These are phyloP conservation scores for Sphagnum fallax DNA, from an alignment of 228 moss, liverwort and hornwort genomes.

Conservation along the genomic window DNA sequence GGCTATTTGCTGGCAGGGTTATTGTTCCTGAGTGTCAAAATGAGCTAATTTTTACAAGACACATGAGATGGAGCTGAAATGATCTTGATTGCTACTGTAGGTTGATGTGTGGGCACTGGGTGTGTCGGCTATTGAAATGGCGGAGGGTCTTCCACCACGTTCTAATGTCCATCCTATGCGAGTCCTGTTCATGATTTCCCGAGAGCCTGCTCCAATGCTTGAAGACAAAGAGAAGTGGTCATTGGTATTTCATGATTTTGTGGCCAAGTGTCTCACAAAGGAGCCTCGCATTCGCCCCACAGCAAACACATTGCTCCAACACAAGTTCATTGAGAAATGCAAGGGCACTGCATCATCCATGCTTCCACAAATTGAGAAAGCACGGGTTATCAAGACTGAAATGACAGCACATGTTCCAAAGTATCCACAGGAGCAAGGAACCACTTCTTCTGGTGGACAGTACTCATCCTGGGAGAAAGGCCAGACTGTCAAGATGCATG, in stretches of 20 bases:
- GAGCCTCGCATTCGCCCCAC: constrained; percentile 92
- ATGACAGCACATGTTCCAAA: constrained; percentile 71
- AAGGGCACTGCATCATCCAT: constrained; percentile 91
- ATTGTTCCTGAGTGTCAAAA: not conserved
- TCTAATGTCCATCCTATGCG: constrained; percentile 99
- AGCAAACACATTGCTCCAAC: constrained; percentile 70
- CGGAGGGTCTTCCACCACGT: constrained; percentile 95
- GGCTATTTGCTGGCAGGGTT: not conserved
- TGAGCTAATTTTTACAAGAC: not conserved
- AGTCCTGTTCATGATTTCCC: constrained; percentile 97
- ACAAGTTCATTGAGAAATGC: constrained; percentile 93
- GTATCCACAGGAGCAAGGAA: constrained; percentile 74
- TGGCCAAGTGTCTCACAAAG: constrained; percentile 93
- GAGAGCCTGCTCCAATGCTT: constrained; percentile 97
- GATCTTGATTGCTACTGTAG: constrained; percentile 22
- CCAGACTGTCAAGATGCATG: constrained; percentile 93
- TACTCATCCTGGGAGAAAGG: constrained; percentile 97
- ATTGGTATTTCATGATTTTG: constrained; percentile 85
- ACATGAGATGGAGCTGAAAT: not conserved
- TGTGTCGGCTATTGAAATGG: constrained; percentile 99
- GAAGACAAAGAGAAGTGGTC: constrained; percentile 99
- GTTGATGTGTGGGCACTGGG: constrained; percentile 99
- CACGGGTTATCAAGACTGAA: constrained; percentile 62
- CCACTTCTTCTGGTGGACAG: constrained; percentile 78
- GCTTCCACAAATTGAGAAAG: constrained; percentile 90